These are phyloP conservation scores for Cladorrhinum sp. DNA, from an alignment of 2,329 filamentous ascomycete species.

Conservation along the genomic window DNA sequence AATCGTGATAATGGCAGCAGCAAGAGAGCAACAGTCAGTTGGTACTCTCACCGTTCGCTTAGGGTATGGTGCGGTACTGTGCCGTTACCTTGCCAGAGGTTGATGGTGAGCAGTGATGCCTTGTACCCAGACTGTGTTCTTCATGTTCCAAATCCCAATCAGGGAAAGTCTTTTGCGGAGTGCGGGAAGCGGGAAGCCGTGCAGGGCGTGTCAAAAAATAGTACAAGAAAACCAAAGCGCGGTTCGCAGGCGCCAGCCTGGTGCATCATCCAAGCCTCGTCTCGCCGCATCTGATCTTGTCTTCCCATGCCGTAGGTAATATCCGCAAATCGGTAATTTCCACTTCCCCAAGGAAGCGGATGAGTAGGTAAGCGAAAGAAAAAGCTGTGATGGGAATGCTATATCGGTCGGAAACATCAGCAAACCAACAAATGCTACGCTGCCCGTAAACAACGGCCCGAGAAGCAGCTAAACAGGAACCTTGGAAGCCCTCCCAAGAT, in stretches of 20 bases:
- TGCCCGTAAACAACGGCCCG: constrained; percentile 11
- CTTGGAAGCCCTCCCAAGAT: constrained; percentile 4
- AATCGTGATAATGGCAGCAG: constrained; percentile 5
- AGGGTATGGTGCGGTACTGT: constrained; percentile 20
- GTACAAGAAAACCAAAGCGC: constrained; percentile 14
- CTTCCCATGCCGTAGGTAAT: not conserved
- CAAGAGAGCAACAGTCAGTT: not conserved
- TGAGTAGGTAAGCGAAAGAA: no score
- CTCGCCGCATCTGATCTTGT: constrained; percentile 17
- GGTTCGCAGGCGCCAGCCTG: constrained; percentile 25
- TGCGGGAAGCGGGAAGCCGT: constrained; percentile 19
- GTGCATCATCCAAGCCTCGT: constrained; percentile 23
- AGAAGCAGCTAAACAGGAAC: constrained; percentile 11
- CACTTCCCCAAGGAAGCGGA: not conserved
- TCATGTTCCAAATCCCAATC: constrained; percentile 11
- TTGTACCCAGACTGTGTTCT: constrained; percentile 13
- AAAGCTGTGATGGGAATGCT: no score
- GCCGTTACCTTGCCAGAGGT: constrained; percentile 19
- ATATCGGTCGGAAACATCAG: not conserved
- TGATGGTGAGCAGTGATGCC: constrained; percentile 7
- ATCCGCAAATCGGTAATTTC: not conserved
- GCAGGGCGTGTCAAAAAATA: constrained; percentile 27
- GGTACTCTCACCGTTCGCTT: constrained; percentile 12
- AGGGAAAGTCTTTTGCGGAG: constrained; percentile 18
- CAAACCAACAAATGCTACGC: constrained; percentile 8